phyloP scores from a whole-genome alignment of 2,329 filamentous ascomycete species.

The Metarhizium rileyi region DNA sequence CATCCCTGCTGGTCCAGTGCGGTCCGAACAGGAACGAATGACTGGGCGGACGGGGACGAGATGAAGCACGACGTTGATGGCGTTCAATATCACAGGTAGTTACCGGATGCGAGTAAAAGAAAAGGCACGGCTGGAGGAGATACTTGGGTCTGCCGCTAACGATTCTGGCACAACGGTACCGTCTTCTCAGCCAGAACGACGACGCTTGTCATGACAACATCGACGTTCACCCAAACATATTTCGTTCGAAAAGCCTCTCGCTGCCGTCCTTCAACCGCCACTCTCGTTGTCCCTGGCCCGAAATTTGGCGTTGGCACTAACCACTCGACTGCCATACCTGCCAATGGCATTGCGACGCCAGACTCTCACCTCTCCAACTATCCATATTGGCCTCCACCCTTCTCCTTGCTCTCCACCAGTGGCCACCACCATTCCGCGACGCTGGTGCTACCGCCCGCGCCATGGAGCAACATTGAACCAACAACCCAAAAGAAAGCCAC shows the following conservation, averaged over 20 bases:
- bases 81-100: background rate
- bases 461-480: conserved; percentile 2
- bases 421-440: background rate
- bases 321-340: too few species aligned
- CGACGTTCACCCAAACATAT: too few species aligned
- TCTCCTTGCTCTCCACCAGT: background rate
- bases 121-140: background rate
- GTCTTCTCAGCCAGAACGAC: too few species aligned
- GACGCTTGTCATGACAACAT: too few species aligned
- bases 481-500: conserved; percentile 1
- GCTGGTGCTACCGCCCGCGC: background rate
- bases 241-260: background rate
- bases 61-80: background rate
- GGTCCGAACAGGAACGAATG: background rate
- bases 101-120: background rate
- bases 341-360: background rate
- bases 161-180: too few species aligned
- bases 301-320: background rate
- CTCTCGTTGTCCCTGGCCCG: background rate
- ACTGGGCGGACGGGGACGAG: background rate
- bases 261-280: background rate
- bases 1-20: conserved; percentile 4
- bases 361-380: background rate
- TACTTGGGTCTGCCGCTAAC: background rate
- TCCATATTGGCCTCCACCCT: background rate